Percentiles rank a stretch among this genome's conserved stretches.
phyloP scores from a whole-genome alignment of 179 eudicot species.

The Actinidia arguta region DNA sequence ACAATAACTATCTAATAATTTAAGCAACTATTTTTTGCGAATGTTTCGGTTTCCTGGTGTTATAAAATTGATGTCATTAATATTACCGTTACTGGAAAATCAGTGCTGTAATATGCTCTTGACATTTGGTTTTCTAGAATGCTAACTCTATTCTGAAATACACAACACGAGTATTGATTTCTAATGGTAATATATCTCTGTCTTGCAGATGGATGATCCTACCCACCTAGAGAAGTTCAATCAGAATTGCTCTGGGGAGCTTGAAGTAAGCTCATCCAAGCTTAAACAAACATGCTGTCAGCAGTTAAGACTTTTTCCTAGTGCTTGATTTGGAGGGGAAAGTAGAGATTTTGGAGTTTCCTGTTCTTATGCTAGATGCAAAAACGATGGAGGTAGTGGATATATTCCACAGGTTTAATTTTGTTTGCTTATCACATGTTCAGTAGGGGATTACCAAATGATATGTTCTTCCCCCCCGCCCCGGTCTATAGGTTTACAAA shows the following conservation, averaged over 20 bases:
- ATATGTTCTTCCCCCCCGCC: not conserved
- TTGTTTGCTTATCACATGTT: conserved; percentile 2
- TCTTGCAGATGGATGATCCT: conserved; percentile 81
- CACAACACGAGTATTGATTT: not conserved
- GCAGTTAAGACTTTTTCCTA: conserved; percentile 69
- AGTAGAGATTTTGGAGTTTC: conserved; percentile 96
- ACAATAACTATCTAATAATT: not conserved
- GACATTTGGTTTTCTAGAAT: not conserved
- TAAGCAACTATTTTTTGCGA: not conserved
- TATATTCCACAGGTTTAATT: conserved; percentile 78
- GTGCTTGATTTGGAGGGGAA: conserved; percentile 99
- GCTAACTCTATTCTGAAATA: not conserved
- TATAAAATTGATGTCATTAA: not conserved
- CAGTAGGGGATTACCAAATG: not conserved
- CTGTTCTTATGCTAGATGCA: conserved; percentile 82
- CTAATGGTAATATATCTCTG: conserved; percentile 18
- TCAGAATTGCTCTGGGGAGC: conserved; percentile 63
- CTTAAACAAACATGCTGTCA: conserved; percentile 46
- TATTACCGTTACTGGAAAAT: not conserved
- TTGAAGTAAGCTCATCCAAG: conserved; percentile 36
- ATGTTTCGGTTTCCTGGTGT: not conserved
- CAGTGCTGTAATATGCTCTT: no score
- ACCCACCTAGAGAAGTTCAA: conserved; percentile 71
- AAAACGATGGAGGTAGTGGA: conserved; percentile 75
- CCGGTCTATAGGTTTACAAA: not conserved